Percentiles rank a stretch among this genome's conserved stretches.
These are phyloP conservation scores for Russula sp. DNA, from an alignment of 768 basidiomycete genomes.

Conservation along the genomic window DNA sequence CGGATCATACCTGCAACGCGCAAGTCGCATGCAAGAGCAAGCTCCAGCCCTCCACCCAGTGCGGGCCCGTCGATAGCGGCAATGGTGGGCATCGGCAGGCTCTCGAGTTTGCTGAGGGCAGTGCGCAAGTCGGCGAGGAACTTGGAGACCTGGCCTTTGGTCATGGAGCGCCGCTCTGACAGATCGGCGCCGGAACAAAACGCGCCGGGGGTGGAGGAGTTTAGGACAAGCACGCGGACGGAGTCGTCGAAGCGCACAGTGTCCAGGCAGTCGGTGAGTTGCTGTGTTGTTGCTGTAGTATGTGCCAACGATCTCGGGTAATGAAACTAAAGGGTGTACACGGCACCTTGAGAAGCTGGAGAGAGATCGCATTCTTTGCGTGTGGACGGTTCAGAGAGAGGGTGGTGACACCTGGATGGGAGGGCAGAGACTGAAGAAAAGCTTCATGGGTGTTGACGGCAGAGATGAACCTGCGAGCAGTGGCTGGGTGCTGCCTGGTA, in stretches of 20 bases:
- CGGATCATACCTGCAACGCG: slow-evolving; percentile 68
- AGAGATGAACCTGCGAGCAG: slow-evolving; percentile 7
- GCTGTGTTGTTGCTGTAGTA: background rate
- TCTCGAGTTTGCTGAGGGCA: slow-evolving; percentile 70
- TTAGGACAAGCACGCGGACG: slow-evolving; percentile 75
- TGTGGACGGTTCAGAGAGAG: slow-evolving; percentile 21
- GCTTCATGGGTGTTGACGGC: slow-evolving; percentile 16
- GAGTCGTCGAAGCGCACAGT: slow-evolving; percentile 42
- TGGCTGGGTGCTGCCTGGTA: background rate
- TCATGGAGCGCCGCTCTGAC: slow-evolving; percentile 79
- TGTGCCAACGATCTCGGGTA: background rate
- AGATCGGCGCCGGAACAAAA: slow-evolving; percentile 95
- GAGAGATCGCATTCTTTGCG: slow-evolving; percentile 22
- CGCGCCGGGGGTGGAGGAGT: slow-evolving; percentile 66
- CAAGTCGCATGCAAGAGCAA: slow-evolving; percentile 84
- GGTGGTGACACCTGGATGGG: slow-evolving; percentile 17
- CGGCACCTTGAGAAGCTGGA: slow-evolving; percentile 21
- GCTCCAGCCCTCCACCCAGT: slow-evolving; percentile 87
- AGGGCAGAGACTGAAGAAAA: slow-evolving; percentile 15
- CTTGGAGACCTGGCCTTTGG: slow-evolving; percentile 59
- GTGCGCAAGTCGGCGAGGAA: slow-evolving; percentile 73
- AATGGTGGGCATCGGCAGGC: slow-evolving; percentile 81
- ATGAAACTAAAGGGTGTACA: background rate
- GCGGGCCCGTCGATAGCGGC: slow-evolving; percentile 92
- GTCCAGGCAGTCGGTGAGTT: slow-evolving; percentile 19